A percentile compares a stretch with the other conserved stretches of the same genome.
phyloP scores from a whole-genome alignment of 139 green algal genomes.

The Tetraselmis chui region DNA sequence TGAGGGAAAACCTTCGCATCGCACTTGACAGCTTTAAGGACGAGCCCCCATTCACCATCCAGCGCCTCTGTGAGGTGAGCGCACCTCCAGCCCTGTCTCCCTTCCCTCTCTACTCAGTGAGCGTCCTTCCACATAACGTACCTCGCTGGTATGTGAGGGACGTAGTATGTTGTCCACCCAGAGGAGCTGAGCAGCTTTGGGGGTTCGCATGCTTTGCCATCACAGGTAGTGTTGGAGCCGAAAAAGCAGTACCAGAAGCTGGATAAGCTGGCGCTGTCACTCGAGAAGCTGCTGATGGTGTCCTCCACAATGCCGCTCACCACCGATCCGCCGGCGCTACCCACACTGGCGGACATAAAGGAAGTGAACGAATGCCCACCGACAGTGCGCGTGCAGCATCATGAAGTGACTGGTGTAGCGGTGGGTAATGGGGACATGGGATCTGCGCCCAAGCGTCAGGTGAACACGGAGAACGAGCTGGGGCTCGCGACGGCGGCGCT shows the following conservation, averaged over 20 bases:
- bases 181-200: too few species aligned
- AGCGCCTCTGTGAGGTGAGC: neutral
- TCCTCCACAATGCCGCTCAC: neutral
- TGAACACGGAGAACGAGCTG: neutral
- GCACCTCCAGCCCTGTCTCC: neutral
- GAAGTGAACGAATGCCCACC: neutral
- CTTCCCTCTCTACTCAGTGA: neutral
- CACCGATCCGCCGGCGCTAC: neutral
- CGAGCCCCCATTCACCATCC: neutral
- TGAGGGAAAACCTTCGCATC: neutral
- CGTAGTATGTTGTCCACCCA: too few species aligned
- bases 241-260: conserved; percentile 1
- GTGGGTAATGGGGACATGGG: neutral
- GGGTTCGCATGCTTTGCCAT: too few species aligned
- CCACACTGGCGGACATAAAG: neutral
- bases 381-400: neutral
- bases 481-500: neutral
- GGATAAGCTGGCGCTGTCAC: neutral
- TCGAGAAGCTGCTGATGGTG: conserved; percentile 1
- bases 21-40: neutral
- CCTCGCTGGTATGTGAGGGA: too few species aligned
- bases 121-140: too few species aligned
- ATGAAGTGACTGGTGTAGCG: too few species aligned
- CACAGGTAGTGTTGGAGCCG: neutral
- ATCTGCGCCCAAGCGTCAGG: neutral